These are phyloP conservation scores for Penicillium decumbens DNA, from an alignment of 2,329 filamentous ascomycete genomes.

Conservation along the genomic window DNA sequence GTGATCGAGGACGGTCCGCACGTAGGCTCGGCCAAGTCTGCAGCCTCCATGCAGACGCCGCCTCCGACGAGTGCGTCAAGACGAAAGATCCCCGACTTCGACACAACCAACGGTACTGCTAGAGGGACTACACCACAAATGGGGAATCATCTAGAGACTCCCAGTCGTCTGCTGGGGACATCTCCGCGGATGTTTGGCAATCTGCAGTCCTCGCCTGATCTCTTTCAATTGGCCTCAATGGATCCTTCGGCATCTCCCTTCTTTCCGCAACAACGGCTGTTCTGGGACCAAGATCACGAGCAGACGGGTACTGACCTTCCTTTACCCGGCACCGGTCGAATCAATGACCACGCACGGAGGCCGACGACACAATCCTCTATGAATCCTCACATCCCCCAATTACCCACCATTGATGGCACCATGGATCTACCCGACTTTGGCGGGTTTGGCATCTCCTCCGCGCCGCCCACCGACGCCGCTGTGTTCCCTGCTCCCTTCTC, in stretches of 20 bases:
- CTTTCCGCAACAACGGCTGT: conserved; percentile 51
- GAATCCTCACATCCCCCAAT: conserved; percentile 30
- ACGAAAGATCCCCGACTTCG: conserved; percentile 41
- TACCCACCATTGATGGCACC: conserved; percentile 34
- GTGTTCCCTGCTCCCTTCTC: conserved; percentile 44
- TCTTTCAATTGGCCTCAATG: conserved; percentile 51
- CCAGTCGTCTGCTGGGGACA: conserved; percentile 42
- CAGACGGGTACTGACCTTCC: conserved; percentile 14
- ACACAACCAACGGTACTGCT: conserved; percentile 19
- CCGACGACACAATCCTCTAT: conserved; percentile 17
- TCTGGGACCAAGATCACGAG: conserved; percentile 45
- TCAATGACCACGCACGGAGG: conserved; percentile 23
- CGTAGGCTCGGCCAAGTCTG: conserved; percentile 38
- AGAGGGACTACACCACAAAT: conserved; percentile 22
- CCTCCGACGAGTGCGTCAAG: conserved; percentile 57
- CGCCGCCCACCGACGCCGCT: conserved; percentile 33
- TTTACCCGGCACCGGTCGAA: conserved; percentile 11
- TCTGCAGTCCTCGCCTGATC: conserved; percentile 55
- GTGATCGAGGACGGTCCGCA: conserved; percentile 31
- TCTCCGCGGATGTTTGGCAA: conserved; percentile 50
- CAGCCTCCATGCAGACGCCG: conserved; percentile 56
- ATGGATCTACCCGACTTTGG: conserved; percentile 34
- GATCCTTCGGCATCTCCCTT: conserved; percentile 54
- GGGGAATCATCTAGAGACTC: conserved; percentile 41
- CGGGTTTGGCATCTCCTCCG: conserved; percentile 28